Percentiles rank a stretch among this genome's conserved stretches.
Evolutionary conservation across 106 monocot species (phyloP).

Genomic region (Narthecium ossifragum): DNA sequence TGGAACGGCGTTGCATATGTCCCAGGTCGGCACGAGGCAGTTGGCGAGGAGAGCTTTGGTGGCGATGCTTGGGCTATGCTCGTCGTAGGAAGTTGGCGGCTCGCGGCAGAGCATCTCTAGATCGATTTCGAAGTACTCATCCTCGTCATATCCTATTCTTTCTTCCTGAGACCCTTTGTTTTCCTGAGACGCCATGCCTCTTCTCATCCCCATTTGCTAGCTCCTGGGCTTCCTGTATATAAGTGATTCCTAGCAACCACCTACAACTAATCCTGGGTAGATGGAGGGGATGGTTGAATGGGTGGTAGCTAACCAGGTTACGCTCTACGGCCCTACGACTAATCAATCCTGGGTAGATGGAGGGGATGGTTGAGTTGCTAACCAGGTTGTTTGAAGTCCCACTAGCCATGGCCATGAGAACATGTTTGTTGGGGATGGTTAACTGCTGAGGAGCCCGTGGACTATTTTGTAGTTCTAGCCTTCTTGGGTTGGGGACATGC

Average conservation of each 20-base stretch:
- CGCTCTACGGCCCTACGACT: background rate
- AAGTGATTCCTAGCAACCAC: background rate
- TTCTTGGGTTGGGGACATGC: no score
- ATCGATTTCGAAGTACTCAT: slow-evolving; percentile 14
- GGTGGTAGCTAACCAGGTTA: background rate
- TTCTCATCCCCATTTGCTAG: no score
- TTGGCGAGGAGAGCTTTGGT: slow-evolving; percentile 6
- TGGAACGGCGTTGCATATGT: slow-evolving; percentile 8
- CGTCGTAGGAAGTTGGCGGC: background rate
- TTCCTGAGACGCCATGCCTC: no score
- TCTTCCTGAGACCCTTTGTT: no score
- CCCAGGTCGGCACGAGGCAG: slow-evolving; percentile 3
- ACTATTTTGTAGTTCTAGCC: no score
- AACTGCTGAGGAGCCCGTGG: background rate
- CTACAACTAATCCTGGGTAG: background rate
- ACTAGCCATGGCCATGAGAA: background rate
- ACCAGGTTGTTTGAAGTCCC: background rate
- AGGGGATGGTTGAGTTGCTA: background rate
- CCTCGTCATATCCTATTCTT: slow-evolving; percentile 7
- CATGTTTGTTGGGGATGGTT: background rate
- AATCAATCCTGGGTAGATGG: background rate
- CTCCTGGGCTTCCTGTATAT: background rate
- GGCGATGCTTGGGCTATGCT: background rate
- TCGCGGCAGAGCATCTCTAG: slow-evolving; percentile 1
- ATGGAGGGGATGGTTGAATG: background rate